These are phyloP conservation scores for Plasmodium vinckei DNA, from an alignment of 169 alveolate genomes.

Conservation along the genomic window DNA sequence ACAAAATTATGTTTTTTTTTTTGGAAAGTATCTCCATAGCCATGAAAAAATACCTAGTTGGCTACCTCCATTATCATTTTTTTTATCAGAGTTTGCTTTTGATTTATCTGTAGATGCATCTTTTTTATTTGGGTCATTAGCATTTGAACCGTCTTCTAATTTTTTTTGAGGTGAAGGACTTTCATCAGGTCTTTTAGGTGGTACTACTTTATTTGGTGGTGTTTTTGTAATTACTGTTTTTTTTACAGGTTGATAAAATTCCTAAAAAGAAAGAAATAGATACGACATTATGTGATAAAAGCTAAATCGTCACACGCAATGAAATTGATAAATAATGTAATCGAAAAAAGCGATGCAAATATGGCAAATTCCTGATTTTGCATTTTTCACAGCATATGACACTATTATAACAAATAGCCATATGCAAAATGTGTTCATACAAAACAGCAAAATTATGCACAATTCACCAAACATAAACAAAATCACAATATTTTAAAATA, in stretches of 20 bases:
- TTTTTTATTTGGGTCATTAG: constrained; percentile 3
- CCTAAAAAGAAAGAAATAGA: constrained; percentile 10
- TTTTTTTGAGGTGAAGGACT: constrained; percentile 17
- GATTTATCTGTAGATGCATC: constrained; percentile 9
- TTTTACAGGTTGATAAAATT: constrained; percentile 48
- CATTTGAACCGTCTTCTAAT: constrained; percentile 3
- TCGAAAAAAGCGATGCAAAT: too few relatives aligned
- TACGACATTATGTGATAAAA: too few relatives aligned
- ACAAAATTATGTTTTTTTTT: constrained; percentile 24
- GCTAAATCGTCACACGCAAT: too few relatives aligned
- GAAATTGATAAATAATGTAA: too few relatives aligned
- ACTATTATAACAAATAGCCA: too few relatives aligned
- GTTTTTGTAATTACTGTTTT: constrained; percentile 51
- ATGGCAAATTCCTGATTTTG: too few relatives aligned
- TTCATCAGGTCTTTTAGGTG: constrained; percentile 38
- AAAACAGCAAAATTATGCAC: too few relatives aligned
- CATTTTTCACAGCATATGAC: too few relatives aligned
- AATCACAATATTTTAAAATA: too few relatives aligned
- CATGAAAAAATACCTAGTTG: constrained; percentile 48
- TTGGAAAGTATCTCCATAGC: constrained; percentile 68
- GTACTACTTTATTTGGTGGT: constrained; percentile 26
- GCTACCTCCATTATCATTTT: constrained; percentile 8
- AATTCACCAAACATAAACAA: too few relatives aligned
- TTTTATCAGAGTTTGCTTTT: constrained; percentile 19
- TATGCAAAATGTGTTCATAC: too few relatives aligned